phyloP scores from a whole-genome alignment of 768 basidiomycete genomes.

The Chalciporus piperatus region DNA sequence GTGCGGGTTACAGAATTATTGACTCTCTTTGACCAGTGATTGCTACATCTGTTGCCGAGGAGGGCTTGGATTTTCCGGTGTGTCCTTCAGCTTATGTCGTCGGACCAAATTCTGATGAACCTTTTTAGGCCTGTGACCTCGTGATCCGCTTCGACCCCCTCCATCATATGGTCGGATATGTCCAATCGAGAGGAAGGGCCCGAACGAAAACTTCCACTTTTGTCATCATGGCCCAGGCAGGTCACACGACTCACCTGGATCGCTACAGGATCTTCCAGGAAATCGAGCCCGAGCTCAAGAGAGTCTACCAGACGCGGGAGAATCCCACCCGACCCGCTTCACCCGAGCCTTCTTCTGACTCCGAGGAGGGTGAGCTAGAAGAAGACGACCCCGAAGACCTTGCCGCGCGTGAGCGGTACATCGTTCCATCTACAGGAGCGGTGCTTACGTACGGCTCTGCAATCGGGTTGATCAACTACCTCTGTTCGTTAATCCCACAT shows the following conservation, averaged over 20 bases:
- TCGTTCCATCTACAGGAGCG: conserved; percentile 70
- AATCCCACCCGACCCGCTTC: conserved; percentile 30
- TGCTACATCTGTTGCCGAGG: conserved; percentile 87
- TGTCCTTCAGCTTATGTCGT: conserved; percentile 17
- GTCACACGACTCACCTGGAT: conserved; percentile 49
- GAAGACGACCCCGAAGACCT: conserved; percentile 56
- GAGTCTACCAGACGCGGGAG: conserved; percentile 55
- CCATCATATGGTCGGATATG: conserved; percentile 81
- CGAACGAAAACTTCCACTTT: conserved; percentile 74
- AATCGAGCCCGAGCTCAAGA: conserved; percentile 63
- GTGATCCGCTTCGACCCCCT: conserved; percentile 84
- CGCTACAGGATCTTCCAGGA: conserved; percentile 58
- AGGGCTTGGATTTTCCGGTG: conserved; percentile 88
- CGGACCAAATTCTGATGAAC: not conserved
- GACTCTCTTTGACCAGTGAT: conserved; percentile 45
- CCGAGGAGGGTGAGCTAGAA: conserved; percentile 37
- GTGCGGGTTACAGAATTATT: not conserved
- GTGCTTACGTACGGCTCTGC: conserved; percentile 77
- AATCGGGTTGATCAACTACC: conserved; percentile 63
- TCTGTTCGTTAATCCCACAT: conserved; percentile 75
- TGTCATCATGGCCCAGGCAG: conserved; percentile 74
- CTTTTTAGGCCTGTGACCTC: conserved; percentile 76
- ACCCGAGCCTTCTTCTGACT: conserved; percentile 25
- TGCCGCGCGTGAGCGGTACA: conserved; percentile 66
- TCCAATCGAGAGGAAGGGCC: conserved; percentile 87